Conservation (phyloP, 176 grass and related monocot genomes). For the Musa beccarii region DNA sequence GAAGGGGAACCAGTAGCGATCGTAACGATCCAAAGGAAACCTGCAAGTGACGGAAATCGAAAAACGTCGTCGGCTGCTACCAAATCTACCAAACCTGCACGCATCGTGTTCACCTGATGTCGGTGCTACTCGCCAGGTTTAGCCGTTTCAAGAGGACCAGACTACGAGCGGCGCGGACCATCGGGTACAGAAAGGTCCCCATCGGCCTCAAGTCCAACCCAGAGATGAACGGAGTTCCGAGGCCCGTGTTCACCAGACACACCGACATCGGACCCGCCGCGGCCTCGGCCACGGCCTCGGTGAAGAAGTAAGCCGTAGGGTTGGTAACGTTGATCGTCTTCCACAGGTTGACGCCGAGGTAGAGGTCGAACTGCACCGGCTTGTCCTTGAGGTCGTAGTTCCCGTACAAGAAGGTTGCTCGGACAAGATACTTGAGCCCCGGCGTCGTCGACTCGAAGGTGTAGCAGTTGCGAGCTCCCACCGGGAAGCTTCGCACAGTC, state of each 20-base stretch:
- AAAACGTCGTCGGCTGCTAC: too few relatives aligned
- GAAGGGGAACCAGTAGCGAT: background rate
- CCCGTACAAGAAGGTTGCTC: slow-evolving; percentile 2
- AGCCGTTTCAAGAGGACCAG: background rate
- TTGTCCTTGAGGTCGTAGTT: background rate
- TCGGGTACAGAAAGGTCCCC: background rate
- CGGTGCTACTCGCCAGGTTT: background rate
- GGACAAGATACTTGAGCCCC: background rate
- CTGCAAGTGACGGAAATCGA: background rate
- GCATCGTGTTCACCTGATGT: background rate
- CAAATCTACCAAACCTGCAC: too few relatives aligned
- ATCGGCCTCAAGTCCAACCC: background rate
- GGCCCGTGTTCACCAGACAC: background rate
- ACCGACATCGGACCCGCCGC: background rate
- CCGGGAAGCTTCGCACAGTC: slow-evolving; percentile 41
- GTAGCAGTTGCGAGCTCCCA: background rate
- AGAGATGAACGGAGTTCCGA: background rate
- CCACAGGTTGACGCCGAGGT: slow-evolving; percentile 3
- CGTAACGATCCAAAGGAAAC: background rate
- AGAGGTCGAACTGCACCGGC: background rate
- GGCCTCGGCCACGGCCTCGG: background rate
- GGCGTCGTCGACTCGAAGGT: background rate
- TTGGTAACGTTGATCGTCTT: background rate
- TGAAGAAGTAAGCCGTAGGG: background rate
- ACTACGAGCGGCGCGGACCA: background rate